Conservation (phyloP, 208 protist genomes). For the Acanthamoeba divionensis region DNA sequence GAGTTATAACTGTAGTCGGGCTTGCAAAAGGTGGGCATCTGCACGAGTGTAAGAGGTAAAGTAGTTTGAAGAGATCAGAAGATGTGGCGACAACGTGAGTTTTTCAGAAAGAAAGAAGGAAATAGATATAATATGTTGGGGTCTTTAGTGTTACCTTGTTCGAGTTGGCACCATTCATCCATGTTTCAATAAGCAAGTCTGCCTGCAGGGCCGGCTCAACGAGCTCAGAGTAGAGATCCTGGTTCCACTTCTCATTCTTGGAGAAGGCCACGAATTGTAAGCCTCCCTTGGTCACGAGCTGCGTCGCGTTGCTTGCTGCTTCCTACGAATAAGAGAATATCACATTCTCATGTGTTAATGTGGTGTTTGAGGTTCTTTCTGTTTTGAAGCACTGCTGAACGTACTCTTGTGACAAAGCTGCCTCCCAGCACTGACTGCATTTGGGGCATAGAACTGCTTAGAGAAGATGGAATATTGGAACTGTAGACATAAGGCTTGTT, state of each 20-base stretch:
- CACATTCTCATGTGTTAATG: too few species aligned
- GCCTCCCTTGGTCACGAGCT: background rate
- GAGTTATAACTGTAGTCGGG: slow-evolving; percentile 23
- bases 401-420: slow-evolving; percentile 30
- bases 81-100: too few species aligned
- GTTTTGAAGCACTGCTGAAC: too few species aligned
- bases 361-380: too few species aligned
- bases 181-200: slow-evolving; percentile 54
- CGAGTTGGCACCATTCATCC: slow-evolving; percentile 60
- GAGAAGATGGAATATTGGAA: slow-evolving; percentile 2
- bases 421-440: background rate
- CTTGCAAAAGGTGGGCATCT: slow-evolving; percentile 59
- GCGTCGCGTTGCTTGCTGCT: background rate
- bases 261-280: slow-evolving; percentile 47
- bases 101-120: background rate
- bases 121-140: background rate
- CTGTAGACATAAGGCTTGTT: slow-evolving; percentile 34
- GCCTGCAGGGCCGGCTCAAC: slow-evolving; percentile 28
- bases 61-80: too few species aligned
- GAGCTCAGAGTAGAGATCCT: slow-evolving; percentile 61
- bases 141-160: background rate
- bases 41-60: too few species aligned
- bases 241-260: slow-evolving; percentile 67
- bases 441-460: background rate
- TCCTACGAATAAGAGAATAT: background rate